Percentiles rank a stretch among this genome's conserved stretches.
Evolutionary conservation across 2,329 filamentous ascomycete genomes (phyloP).

Genomic region (Periconia macrospinosa): DNA sequence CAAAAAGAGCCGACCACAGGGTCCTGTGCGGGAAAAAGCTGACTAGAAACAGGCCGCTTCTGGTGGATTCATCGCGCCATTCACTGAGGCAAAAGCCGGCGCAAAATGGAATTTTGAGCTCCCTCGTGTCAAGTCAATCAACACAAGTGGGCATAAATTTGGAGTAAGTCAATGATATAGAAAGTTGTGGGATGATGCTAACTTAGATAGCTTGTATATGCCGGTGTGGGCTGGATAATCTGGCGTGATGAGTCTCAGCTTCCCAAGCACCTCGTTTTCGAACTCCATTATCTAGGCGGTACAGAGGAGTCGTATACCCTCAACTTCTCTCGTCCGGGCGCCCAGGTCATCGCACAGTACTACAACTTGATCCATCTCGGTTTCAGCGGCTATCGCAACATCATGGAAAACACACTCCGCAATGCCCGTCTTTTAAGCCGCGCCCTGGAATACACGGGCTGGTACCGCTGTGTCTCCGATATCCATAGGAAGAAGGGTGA

Average conservation of each 20-base stretch:
- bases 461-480: slow-evolving; percentile 63
- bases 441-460: slow-evolving; percentile 65
- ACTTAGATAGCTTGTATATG: slow-evolving; percentile 55
- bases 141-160: slow-evolving; percentile 65
- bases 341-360: slow-evolving; percentile 72
- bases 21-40: not conserved
- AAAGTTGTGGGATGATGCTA: not conserved
- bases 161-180: slow-evolving; percentile 32
- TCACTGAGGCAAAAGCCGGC: slow-evolving; percentile 59
- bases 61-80: slow-evolving; percentile 65
- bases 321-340: slow-evolving; percentile 72
- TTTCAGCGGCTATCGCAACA: slow-evolving; percentile 62
- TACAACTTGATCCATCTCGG: slow-evolving; percentile 74
- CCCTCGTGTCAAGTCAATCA: slow-evolving; percentile 67
- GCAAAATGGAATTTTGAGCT: slow-evolving; percentile 66
- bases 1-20: too few species aligned
- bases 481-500: slow-evolving; percentile 63
- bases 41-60: slow-evolving; percentile 49
- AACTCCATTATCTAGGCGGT: slow-evolving; percentile 72
- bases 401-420: slow-evolving; percentile 66
- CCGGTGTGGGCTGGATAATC: slow-evolving; percentile 66
- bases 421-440: slow-evolving; percentile 65
- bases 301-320: slow-evolving; percentile 71
- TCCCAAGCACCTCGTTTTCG: slow-evolving; percentile 69
- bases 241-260: slow-evolving; percentile 63